A percentile compares a stretch with the other conserved stretches of the same genome.
Conservation (phyloP, 1,139 yeast genomes). For the Yamadazyma trypodendri region DNA sequence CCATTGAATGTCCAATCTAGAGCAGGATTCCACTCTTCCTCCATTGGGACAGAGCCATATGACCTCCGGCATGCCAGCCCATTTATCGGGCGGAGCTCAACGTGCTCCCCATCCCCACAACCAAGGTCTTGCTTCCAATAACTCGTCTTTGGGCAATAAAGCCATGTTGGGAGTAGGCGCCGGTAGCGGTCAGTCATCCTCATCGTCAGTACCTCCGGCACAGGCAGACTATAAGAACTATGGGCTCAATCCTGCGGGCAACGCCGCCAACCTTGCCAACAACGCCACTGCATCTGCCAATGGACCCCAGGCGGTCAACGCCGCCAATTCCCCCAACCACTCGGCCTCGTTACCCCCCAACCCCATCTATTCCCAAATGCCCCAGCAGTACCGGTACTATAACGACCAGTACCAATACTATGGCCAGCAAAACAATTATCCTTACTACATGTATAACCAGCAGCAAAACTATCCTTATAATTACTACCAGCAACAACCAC, state of each 20-base stretch:
- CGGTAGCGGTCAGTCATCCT: not conserved
- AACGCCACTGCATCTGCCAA: slow-evolving; percentile 1
- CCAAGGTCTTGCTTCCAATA: not conserved
- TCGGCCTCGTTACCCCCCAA: slow-evolving; percentile 12
- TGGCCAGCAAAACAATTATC: slow-evolving; percentile 19
- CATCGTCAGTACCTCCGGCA: not conserved
- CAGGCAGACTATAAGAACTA: not conserved
- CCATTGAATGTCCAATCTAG: slow-evolving; percentile 1
- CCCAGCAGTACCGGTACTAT: slow-evolving; percentile 14
- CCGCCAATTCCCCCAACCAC: slow-evolving; percentile 10
- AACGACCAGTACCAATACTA: slow-evolving; percentile 17
- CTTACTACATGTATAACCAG: slow-evolving; percentile 19
- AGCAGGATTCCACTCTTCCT: slow-evolving; percentile 2
- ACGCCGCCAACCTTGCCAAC: too few species aligned
- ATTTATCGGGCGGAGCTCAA: too few species aligned
- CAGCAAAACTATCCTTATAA: slow-evolving; percentile 16
- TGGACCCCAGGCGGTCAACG: too few species aligned
- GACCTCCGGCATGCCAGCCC: too few species aligned
- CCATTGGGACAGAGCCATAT: not conserved
- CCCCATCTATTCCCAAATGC: slow-evolving; percentile 10
- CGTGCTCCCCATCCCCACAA: not conserved
- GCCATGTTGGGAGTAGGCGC: not conserved
- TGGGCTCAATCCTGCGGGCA: not conserved
- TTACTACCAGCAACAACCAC: slow-evolving; percentile 13
- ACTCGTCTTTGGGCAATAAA: not conserved